These are phyloP conservation scores for Hirschioporus abietinus DNA, from an alignment of 768 basidiomycete genomes.

Conservation along the genomic window DNA sequence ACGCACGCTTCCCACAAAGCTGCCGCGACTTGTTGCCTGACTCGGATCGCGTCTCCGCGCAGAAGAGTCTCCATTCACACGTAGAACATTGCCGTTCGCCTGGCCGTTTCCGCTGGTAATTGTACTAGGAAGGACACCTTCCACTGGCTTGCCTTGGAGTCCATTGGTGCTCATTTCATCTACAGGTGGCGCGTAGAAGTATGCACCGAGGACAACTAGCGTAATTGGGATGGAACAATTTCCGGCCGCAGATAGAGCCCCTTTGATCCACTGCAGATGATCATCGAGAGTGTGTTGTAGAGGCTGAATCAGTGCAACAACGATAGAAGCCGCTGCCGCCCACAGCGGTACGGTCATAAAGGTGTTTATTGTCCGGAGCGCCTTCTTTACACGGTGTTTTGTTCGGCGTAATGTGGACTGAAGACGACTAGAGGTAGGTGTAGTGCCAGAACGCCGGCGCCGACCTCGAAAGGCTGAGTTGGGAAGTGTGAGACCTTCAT, in stretches of 20 bases:
- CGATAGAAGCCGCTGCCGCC: slow-evolving; percentile 66
- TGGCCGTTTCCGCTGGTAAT: slow-evolving; percentile 13
- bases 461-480: not conserved
- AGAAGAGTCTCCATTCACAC: not conserved
- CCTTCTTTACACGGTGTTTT: slow-evolving; percentile 21
- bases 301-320: slow-evolving; percentile 73
- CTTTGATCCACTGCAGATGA: slow-evolving; percentile 60
- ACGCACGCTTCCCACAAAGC: slow-evolving; percentile 37
- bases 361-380: slow-evolving; percentile 42
- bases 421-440: slow-evolving; percentile 5
- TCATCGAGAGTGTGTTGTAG: slow-evolving; percentile 66
- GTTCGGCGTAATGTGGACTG: slow-evolving; percentile 19
- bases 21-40: slow-evolving; percentile 23
- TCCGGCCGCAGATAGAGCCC: slow-evolving; percentile 62
- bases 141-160: slow-evolving; percentile 7
- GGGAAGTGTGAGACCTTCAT: slow-evolving; percentile 13
- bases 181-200: slow-evolving; percentile 58
- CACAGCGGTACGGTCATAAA: slow-evolving; percentile 91
- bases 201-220: slow-evolving; percentile 87
- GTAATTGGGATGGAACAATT: slow-evolving; percentile 85
- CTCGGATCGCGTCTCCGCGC: slow-evolving; percentile 7
- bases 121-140: slow-evolving; percentile 13
- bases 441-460: slow-evolving; percentile 7
- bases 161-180: not conserved
- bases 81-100: not conserved